Conservation (phyloP, 176 grass and related monocot species). For the Phyllostachys edulis region DNA sequence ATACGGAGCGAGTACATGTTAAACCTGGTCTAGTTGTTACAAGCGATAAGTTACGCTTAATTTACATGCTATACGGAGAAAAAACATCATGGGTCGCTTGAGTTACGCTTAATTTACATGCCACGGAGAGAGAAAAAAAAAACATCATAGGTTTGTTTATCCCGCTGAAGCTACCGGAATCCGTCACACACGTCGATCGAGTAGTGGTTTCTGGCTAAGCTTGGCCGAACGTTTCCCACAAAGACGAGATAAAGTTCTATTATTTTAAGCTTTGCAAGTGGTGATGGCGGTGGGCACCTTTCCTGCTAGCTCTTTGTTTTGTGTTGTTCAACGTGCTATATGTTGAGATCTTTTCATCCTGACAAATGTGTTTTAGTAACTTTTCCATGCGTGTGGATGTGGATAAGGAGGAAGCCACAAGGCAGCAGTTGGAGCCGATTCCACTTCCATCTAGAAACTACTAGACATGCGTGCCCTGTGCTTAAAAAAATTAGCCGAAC, state of each 20-base stretch:
- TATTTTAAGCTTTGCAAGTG: background rate
- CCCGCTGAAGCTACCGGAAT: background rate
- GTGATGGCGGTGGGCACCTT: background rate
- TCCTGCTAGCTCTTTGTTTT: background rate
- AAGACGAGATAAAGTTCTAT: background rate
- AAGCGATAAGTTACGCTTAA: background rate
- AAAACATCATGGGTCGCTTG: background rate
- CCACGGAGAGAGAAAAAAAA: background rate
- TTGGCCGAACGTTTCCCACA: conserved; percentile 7
- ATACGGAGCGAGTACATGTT: too few species aligned
- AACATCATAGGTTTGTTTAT: background rate
- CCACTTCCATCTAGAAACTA: too few species aligned
- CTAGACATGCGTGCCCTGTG: too few species aligned
- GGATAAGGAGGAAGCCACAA: conserved; percentile 1
- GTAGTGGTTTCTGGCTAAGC: background rate
- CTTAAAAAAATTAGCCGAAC: too few species aligned
- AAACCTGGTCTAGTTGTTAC: too few species aligned
- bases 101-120: background rate
- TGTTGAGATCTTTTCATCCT: background rate
- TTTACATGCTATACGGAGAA: background rate
- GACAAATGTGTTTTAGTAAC: background rate
- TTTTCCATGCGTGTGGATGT: background rate
- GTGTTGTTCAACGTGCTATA: background rate
- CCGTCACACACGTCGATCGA: background rate
- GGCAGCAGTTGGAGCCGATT: background rate